Evolutionary conservation across 805 yeast genomes (phyloP).

Genomic region (Kregervanrija pseudodelftensis): DNA sequence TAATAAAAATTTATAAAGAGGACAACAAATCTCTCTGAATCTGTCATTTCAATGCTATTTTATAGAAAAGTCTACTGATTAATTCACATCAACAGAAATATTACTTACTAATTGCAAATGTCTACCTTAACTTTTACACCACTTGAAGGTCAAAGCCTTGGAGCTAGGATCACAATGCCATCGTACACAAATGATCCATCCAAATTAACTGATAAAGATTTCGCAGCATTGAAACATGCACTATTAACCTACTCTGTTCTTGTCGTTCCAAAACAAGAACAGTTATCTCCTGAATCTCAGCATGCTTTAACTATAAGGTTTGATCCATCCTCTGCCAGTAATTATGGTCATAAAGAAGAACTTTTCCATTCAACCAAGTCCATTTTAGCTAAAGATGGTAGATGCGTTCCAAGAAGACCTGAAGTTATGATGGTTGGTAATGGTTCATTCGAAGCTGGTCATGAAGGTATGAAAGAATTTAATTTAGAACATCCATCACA

Average conservation of each 20-base stretch:
- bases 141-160: constrained; percentile 47
- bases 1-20: too few relatives aligned
- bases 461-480: constrained; percentile 41
- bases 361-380: constrained; percentile 60
- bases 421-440: constrained; percentile 90
- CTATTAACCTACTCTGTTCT: constrained; percentile 64
- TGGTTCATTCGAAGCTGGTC: constrained; percentile 49
- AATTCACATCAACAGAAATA: too few relatives aligned
- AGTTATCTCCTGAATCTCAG: constrained; percentile 67
- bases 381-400: constrained; percentile 74
- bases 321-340: constrained; percentile 63
- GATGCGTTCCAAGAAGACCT: constrained; percentile 72
- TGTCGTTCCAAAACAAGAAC: constrained; percentile 65
- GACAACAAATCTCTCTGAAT: too few relatives aligned
- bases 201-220: constrained; percentile 56
- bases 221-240: constrained; percentile 53
- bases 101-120: background rate
- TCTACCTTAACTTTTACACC: constrained; percentile 34
- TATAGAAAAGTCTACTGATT: too few relatives aligned
- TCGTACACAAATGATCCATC: constrained; percentile 69
- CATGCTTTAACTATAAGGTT: constrained; percentile 68
- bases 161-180: constrained; percentile 65
- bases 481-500: constrained; percentile 78
- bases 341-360: constrained; percentile 77
- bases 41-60: too few relatives aligned